Base-by-base conservation (phyloP, 2,329 filamentous ascomycete genomes). In the Monosporascus ibericus region DNA sequence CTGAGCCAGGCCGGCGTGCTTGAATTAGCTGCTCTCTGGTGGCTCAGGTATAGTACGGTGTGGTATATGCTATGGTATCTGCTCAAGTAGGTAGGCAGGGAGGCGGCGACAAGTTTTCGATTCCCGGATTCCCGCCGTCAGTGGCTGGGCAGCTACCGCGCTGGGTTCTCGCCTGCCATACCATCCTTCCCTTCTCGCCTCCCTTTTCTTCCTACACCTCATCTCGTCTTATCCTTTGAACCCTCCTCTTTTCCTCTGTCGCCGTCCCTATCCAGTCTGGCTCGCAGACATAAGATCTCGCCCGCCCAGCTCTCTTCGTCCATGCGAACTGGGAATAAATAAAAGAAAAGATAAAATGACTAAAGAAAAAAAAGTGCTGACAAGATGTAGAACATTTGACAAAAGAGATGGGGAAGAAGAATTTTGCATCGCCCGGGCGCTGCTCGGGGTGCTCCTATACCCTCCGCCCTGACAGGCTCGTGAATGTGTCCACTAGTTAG, bases 381-480 rank as follows among this genome's bases (percentile, higher is more conserved):
- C 50, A 51, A 53, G 30, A 34, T 34, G 11, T 34, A 34, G 30
- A 34, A 14, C 30, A 56, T 50, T 40, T 7, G 38, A 58, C 53
- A 56, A 58, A 58, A 51, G 54, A 58, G 58, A 47, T 25, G 2
- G 53, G 53, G 49, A 55, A 55, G 49, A 55, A 55, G 46, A 53
- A 56, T 48, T 52, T 48, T 52, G 55, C 51, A 53, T 52, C 51
- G 55, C 48, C 49, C 48, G 20, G 38, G 34, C 18, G 27, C 47
- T 24, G 37, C 42, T 36, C 24, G 37, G 51, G 34, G 25, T 52
- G 44, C 48, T 44, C 38, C 36, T 38, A 37, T 47, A 48, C 37
- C 30, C 42, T 51, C 50, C 50, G 44, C 25, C 42, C 27, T 44
- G 47, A 34, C 9, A 34, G 30, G 30, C 30, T 34, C 11, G 11